Base-by-base conservation (phyloP, 805 yeast genomes). In the Naumovozyma castellii region DNA sequence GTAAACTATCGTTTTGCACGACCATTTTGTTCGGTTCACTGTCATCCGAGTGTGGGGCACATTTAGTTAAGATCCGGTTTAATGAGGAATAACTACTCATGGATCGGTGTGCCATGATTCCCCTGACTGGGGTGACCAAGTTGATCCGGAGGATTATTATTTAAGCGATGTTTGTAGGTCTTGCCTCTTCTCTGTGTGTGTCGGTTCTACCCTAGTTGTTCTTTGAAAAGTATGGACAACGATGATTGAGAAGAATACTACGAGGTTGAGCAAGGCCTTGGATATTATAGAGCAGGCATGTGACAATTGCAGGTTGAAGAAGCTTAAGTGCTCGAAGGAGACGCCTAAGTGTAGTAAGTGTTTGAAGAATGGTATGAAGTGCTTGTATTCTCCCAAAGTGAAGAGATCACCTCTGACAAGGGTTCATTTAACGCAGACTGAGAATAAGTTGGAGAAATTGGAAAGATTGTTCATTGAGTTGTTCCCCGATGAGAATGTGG, bases 361-460 rank as follows among this genome's bases (percentile, higher is more conserved):
- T 64, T 58, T 69, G 6, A 75, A 72, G 39, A 85, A 83, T 53
- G 67, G 69, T 17, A 79, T 92, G 83, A 71, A 72, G 22, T 85
- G 95, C 59, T 62, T 74, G 1, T 85, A 85, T 54, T 79, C 88
- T 17, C 95, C 95, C 13, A 68, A 83, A 44, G 72, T 79, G 2
- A 80, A 81, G 25, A 67, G 94, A 40, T 77, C 90, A 3, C 95
- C 95, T 0, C 63, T 85, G 41, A 85, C 95, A 0, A 66, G 95
- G 48, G 85, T 81, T 3, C 81, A 84, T 62, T 64, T 85, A 47
- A 84, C 94, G 12, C 73, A 73, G 38, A 85, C 86, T 18, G 95
- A 85, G 59, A 71, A 66, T 38, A 59, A 77, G 35, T 72, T 73
- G 4, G 58, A 64, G 29, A 66, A 59, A 30, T 54, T 78, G 40